Evolutionary conservation across 805 yeast genomes (phyloP).

Genomic region (Jamesozyma lodderae): DNA sequence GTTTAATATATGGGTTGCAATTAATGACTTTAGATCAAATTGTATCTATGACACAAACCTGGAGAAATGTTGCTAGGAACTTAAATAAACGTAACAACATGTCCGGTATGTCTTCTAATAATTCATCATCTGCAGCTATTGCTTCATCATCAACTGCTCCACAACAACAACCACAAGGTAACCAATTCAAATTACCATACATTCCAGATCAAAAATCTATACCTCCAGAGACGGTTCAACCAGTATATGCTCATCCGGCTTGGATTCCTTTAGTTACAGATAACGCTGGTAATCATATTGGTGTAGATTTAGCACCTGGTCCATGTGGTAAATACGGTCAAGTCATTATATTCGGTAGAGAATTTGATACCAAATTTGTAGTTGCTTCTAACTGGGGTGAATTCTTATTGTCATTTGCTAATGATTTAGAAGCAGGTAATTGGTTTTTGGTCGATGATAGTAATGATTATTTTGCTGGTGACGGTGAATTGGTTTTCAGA

Average conservation of each 20-base stretch:
- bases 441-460: slow-evolving; percentile 58
- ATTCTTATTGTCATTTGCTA: slow-evolving; percentile 71
- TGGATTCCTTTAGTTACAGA: slow-evolving; percentile 94
- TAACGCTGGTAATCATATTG: slow-evolving; percentile 84
- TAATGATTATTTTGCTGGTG: slow-evolving; percentile 62
- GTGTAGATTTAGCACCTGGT: slow-evolving; percentile 80
- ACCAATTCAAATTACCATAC: slow-evolving; percentile 34
- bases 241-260: slow-evolving; percentile 74
- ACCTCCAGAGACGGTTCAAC: slow-evolving; percentile 68
- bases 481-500: slow-evolving; percentile 64
- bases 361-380: slow-evolving; percentile 81
- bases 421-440: slow-evolving; percentile 79
- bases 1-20: slow-evolving; percentile 72
- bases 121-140: slow-evolving; percentile 2
- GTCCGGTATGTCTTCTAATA: slow-evolving; percentile 15
- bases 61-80: slow-evolving; percentile 66
- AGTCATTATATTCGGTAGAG: slow-evolving; percentile 87
- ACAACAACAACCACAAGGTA: slow-evolving; percentile 4
- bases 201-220: slow-evolving; percentile 53
- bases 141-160: slow-evolving; percentile 4
- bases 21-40: slow-evolving; percentile 75
- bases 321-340: slow-evolving; percentile 79
- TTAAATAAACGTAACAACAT: slow-evolving; percentile 22
- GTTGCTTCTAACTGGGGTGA: slow-evolving; percentile 86
- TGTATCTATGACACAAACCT: slow-evolving; percentile 68